phyloP scores from a whole-genome alignment of 208 protist genomes.

The Leishmania tarentolae region DNA sequence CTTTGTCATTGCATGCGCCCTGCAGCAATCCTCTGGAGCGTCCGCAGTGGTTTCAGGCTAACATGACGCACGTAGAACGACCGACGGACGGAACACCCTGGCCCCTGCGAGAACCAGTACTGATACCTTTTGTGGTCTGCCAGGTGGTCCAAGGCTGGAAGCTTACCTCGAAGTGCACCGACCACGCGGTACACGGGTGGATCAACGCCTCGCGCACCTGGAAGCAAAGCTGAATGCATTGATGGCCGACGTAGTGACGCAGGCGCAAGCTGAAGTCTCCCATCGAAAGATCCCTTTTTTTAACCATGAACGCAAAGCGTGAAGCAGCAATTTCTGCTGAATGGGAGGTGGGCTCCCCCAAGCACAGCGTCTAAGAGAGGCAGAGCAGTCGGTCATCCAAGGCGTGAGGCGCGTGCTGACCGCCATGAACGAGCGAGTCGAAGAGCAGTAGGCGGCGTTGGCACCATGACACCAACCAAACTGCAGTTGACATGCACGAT shows the following conservation, averaged over 20 bases:
- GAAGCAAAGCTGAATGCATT: slow-evolving; percentile 50
- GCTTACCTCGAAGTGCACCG: slow-evolving; percentile 27
- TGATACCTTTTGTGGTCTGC: background rate
- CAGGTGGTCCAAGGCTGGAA: background rate
- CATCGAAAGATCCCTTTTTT: slow-evolving; percentile 5
- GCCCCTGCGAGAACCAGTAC: background rate
- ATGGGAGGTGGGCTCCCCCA: background rate
- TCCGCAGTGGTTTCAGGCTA: slow-evolving; percentile 1
- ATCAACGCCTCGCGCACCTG: slow-evolving; percentile 33
- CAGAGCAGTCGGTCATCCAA: slow-evolving; percentile 21
- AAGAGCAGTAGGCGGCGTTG: slow-evolving; percentile 37
- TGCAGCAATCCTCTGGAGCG: slow-evolving; percentile 11
- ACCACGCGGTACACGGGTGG: slow-evolving; percentile 19
- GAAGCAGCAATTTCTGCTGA: background rate
- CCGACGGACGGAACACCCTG: background rate
- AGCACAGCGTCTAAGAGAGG: background rate
- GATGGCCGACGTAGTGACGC: slow-evolving; percentile 40
- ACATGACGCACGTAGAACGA: background rate
- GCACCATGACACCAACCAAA: slow-evolving; percentile 29
- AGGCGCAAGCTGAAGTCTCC: slow-evolving; percentile 12
- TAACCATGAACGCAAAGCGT: slow-evolving; percentile 6
- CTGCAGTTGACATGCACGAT: slow-evolving; percentile 33
- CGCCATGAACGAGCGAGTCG: slow-evolving; percentile 32
- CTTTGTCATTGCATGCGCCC: slow-evolving; percentile 47
- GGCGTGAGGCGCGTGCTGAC: slow-evolving; percentile 32